These are phyloP conservation scores for Phialocephala subalpina DNA, from an alignment of 2,329 filamentous ascomycete species.

Conservation along the genomic window DNA sequence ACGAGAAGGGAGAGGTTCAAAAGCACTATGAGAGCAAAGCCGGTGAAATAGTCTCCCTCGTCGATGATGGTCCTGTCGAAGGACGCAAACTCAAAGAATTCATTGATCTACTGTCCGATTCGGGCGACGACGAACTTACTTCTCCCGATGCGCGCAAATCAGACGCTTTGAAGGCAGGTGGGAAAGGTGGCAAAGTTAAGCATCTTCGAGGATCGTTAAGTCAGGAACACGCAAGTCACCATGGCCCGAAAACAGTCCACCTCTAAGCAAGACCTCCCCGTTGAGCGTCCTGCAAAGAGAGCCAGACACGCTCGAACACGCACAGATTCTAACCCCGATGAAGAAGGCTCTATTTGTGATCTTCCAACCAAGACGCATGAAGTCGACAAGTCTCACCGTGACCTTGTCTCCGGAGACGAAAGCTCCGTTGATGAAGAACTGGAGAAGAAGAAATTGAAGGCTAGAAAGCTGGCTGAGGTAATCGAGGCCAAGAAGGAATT, in stretches of 20 bases:
- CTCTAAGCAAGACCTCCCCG: no score
- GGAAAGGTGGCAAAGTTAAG: no score
- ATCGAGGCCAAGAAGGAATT: neutral
- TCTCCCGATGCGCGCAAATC: neutral
- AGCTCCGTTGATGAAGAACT: neutral
- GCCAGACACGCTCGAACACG: no score
- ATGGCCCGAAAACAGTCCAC: no score
- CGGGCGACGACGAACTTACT: neutral
- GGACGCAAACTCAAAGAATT: conserved; percentile 5
- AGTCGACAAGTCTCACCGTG: neutral
- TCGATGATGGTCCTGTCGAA: conserved; percentile 8
- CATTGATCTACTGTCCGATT: conserved; percentile 8
- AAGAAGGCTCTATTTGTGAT: no score
- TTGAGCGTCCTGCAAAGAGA: no score
- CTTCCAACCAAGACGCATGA: neutral
- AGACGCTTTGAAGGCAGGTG: neutral
- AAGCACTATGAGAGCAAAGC: conserved; percentile 1
- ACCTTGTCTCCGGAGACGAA: neutral
- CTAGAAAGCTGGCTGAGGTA: neutral
- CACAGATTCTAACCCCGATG: no score
- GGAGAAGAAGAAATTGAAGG: neutral
- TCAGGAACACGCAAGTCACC: no score
- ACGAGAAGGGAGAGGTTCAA: conserved; percentile 11
- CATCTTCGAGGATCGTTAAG: no score
- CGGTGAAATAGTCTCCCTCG: conserved; percentile 13